Evolutionary conservation across 305 asterid species (phyloP).

Genomic region (Salvia sclarea): DNA sequence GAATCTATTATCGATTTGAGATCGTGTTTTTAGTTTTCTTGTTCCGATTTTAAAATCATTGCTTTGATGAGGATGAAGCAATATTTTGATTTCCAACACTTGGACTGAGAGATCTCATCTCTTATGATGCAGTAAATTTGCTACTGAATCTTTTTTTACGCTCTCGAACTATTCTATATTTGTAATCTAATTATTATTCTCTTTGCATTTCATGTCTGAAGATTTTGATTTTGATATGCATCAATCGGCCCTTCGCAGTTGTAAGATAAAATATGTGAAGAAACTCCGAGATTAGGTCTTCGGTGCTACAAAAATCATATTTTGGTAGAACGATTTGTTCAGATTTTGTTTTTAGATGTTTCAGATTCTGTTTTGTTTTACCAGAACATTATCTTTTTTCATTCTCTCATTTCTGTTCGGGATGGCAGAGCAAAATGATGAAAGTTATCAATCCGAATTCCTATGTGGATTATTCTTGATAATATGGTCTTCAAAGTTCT

Average conservation of each 20-base stretch:
- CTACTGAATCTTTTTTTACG: slow-evolving; percentile 16
- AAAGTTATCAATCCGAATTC: slow-evolving; percentile 35
- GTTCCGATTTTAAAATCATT: neutral
- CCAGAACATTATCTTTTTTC: slow-evolving; percentile 27
- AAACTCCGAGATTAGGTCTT: slow-evolving; percentile 51
- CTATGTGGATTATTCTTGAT: slow-evolving; percentile 33
- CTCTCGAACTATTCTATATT: too few species aligned
- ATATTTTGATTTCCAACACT: slow-evolving; percentile 21
- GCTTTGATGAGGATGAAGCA: slow-evolving; percentile 27
- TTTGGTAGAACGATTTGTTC: slow-evolving; percentile 31
- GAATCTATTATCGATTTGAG: neutral
- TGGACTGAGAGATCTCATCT: slow-evolving; percentile 32
- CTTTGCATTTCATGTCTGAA: neutral
- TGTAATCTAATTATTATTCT: too few species aligned
- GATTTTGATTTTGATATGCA: slow-evolving; percentile 27
- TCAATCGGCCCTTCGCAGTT: slow-evolving; percentile 59
- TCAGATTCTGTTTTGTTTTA: slow-evolving; percentile 34
- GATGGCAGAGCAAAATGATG: slow-evolving; percentile 41
- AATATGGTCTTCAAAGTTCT: slow-evolving; percentile 57
- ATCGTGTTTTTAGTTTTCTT: too few species aligned
- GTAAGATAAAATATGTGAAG: slow-evolving; percentile 42
- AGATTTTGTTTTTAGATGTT: neutral
- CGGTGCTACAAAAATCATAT: slow-evolving; percentile 37
- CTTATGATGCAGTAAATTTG: slow-evolving; percentile 20
- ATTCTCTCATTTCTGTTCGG: neutral